phyloP scores from a whole-genome alignment of 1,139 yeast genomes.

The Entelexis sorbosivorans region DNA sequence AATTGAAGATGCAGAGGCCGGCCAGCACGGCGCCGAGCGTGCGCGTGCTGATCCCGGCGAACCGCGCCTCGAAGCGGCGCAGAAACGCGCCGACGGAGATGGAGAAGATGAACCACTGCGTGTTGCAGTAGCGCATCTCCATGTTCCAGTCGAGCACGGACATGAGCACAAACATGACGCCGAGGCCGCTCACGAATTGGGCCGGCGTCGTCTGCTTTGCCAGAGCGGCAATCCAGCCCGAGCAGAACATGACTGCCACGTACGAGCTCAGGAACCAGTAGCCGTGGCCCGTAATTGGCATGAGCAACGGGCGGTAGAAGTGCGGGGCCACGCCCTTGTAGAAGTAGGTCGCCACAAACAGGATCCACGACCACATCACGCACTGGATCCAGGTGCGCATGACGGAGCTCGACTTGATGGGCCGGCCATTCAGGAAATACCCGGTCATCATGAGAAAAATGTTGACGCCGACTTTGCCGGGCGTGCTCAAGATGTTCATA shows the following conservation, averaged over 20 bases:
- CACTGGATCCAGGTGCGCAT: conserved; percentile 16
- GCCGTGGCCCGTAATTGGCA: conserved; percentile 9
- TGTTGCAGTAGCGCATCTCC: conserved; percentile 10
- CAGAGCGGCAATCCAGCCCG: conserved; percentile 14
- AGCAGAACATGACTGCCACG: conserved; percentile 8
- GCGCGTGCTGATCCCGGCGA: conserved; percentile 8
- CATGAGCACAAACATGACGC: conserved; percentile 8
- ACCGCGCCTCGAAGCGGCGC: conserved; percentile 8
- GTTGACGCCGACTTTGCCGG: conserved; percentile 17
- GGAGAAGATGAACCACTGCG: conserved; percentile 14
- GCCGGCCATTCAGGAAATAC: conserved; percentile 14
- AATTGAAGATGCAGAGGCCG: conserved; percentile 1
- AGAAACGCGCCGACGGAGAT: conserved; percentile 13
- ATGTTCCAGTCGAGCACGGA: conserved; percentile 5
- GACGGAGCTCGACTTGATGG: conserved; percentile 10
- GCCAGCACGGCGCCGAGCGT: conserved; percentile 1
- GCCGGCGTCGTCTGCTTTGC: conserved; percentile 9
- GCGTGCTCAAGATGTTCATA: conserved; percentile 10
- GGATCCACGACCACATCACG: conserved; percentile 13
- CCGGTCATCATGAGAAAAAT: conserved; percentile 17
- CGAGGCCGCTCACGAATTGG: conserved; percentile 7
- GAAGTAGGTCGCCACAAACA: neutral
- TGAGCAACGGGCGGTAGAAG: neutral
- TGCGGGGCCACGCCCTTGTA: neutral
- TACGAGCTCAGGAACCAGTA: conserved; percentile 18